Evolutionary conservation across 176 grass and related monocot genomes (phyloP).

Genomic region (Aegilops speltoides): DNA sequence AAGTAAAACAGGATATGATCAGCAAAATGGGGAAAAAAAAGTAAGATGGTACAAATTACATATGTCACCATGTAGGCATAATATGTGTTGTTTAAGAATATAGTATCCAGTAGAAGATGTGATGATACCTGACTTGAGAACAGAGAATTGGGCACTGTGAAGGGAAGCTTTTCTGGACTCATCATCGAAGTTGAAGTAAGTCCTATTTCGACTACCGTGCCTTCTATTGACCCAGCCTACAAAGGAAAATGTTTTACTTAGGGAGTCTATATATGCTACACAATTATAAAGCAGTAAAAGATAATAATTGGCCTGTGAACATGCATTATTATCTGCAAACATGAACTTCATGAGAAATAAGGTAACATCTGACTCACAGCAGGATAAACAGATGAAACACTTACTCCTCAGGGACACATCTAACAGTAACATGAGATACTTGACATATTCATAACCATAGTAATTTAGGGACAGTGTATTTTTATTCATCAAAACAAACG

Average conservation of each 20-base stretch:
- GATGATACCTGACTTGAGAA: conserved; percentile 87
- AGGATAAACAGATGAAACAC: not conserved
- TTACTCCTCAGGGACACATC: not conserved
- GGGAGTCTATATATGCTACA: not conserved
- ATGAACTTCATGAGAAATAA: not conserved
- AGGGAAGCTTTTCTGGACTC: conserved; percentile 90
- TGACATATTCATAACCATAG: not conserved
- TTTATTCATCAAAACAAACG: not conserved
- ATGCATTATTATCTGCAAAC: not conserved
- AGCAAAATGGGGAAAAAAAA: not conserved
- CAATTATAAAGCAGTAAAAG: conserved; percentile 15
- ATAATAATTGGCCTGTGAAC: not conserved
- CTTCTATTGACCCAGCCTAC: conserved; percentile 92
- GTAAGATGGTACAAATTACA: not conserved
- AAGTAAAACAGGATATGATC: not conserved
- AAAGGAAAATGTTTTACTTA: conserved; percentile 33
- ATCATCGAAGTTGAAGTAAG: conserved; percentile 81
- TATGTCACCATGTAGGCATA: not conserved
- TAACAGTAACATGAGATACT: conserved; percentile 8
- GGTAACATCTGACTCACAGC: not conserved
- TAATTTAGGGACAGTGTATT: not conserved
- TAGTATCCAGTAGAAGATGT: conserved; percentile 11
- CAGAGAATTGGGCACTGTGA: conserved; percentile 92
- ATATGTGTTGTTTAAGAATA: not conserved
- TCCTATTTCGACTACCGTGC: conserved; percentile 77